These are phyloP conservation scores for Scheffersomyces lignosus DNA, from an alignment of 805 yeast genomes.

Conservation along the genomic window DNA sequence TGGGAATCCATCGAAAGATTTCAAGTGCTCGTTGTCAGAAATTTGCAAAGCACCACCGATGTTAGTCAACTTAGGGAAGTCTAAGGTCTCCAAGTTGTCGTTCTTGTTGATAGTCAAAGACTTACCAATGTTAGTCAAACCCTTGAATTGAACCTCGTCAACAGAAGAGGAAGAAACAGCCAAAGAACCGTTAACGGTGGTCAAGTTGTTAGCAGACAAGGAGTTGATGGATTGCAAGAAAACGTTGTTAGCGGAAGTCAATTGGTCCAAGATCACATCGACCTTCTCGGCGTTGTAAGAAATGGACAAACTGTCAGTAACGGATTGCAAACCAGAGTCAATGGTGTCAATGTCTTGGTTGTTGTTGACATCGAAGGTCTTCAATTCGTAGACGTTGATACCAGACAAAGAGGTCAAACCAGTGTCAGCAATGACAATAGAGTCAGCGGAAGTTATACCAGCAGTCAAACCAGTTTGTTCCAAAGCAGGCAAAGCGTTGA, in stretches of 20 bases:
- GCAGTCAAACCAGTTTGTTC: constrained; percentile 60
- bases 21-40: constrained; percentile 78
- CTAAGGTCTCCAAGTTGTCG: constrained; percentile 64
- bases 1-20: constrained; percentile 69
- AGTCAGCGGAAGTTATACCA: constrained; percentile 73
- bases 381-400: constrained; percentile 48
- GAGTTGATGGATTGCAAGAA: constrained; percentile 79
- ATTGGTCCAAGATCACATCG: constrained; percentile 63
- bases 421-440: constrained; percentile 73
- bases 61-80: constrained; percentile 66
- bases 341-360: constrained; percentile 74
- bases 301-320: constrained; percentile 72
- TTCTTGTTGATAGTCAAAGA: constrained; percentile 76
- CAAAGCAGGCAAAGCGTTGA: constrained; percentile 87
- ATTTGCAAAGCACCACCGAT: constrained; percentile 94
- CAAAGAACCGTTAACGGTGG: constrained; percentile 75
- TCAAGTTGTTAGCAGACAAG: constrained; percentile 66
- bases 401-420: constrained; percentile 68
- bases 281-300: constrained; percentile 83
- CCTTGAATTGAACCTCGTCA: constrained; percentile 52
- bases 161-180: constrained; percentile 76
- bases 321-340: constrained; percentile 70
- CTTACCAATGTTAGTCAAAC: constrained; percentile 69
- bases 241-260: constrained; percentile 85
- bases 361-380: constrained; percentile 82